phyloP scores from a whole-genome alignment of 169 alveolate species.

The Perkinsus chesapeaki region DNA sequence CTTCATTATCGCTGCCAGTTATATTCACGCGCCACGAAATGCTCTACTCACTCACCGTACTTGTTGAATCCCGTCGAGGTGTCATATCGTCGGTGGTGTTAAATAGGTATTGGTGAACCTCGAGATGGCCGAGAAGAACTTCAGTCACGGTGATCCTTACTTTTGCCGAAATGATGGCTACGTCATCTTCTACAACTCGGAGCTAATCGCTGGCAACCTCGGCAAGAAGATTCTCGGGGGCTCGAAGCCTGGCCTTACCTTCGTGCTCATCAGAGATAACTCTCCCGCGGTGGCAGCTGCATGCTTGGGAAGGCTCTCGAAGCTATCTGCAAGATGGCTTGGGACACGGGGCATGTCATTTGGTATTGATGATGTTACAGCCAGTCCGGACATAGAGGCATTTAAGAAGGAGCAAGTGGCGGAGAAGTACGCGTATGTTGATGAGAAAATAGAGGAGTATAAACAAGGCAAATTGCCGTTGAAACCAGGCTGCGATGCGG shows the following conservation, averaged over 20 bases:
- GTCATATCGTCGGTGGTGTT: not conserved
- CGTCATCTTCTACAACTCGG: conserved; percentile 87
- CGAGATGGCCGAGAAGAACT: conserved; percentile 31
- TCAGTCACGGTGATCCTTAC: conserved; percentile 27
- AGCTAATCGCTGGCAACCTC: conserved; percentile 88
- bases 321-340: conserved; percentile 89
- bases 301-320: conserved; percentile 91
- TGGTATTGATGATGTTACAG: conserved; percentile 97
- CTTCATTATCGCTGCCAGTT: too few relatives aligned
- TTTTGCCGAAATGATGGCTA: conserved; percentile 90
- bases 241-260: conserved; percentile 84
- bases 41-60: too few relatives aligned
- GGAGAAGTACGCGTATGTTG: conserved; percentile 68
- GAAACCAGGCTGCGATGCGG: conserved; percentile 91
- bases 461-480: conserved; percentile 73
- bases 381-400: conserved; percentile 40
- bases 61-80: not conserved
- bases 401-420: conserved; percentile 33
- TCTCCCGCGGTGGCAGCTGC: conserved; percentile 78
- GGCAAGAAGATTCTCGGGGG: conserved; percentile 91
- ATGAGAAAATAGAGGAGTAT: conserved; percentile 65
- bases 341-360: conserved; percentile 93
- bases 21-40: too few relatives aligned
- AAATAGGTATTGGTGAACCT: conserved; percentile 28
- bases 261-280: conserved; percentile 83